These are phyloP conservation scores for Tylopilus sp. DNA, from an alignment of 768 basidiomycete species.

Conservation along the genomic window DNA sequence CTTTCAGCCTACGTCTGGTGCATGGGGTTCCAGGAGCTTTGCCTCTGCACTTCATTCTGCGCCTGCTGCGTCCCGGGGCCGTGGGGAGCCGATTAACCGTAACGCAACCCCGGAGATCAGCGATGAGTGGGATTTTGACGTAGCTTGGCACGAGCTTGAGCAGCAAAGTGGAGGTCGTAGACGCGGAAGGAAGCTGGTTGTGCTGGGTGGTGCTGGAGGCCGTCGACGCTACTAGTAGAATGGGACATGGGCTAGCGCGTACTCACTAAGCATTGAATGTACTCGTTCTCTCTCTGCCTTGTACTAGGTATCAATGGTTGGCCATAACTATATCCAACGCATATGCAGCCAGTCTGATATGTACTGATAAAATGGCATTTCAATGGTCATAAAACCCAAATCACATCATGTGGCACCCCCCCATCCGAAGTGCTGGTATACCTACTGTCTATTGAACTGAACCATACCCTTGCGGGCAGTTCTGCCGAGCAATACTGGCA, in stretches of 20 bases:
- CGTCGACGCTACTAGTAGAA: constrained; percentile 36
- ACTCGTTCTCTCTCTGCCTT: constrained; percentile 5
- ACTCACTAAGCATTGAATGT: too few relatives aligned
- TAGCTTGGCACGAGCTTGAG: constrained; percentile 80
- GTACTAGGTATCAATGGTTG: constrained; percentile 17
- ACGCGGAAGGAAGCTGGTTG: constrained; percentile 60
- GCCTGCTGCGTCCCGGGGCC: constrained; percentile 47
- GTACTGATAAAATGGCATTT: background rate
- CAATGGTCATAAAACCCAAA: background rate
- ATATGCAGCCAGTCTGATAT: background rate
- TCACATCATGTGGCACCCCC: too few relatives aligned
- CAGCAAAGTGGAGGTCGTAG: constrained; percentile 54
- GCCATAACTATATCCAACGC: constrained; percentile 1
- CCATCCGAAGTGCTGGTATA: too few relatives aligned
- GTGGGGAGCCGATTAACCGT: constrained; percentile 35
- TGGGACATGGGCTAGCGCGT: too few relatives aligned
- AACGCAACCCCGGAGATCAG: constrained; percentile 28
- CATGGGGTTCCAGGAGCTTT: constrained; percentile 80
- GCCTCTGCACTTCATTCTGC: constrained; percentile 69
- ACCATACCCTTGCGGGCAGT: constrained; percentile 61
- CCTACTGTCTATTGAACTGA: constrained; percentile 50
- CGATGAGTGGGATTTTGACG: constrained; percentile 78
- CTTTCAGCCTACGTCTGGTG: constrained; percentile 41
- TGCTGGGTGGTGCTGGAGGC: constrained; percentile 61
- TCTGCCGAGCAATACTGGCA: constrained; percentile 52